Base-by-base conservation (phyloP, 441 rosid genomes). In the Populus hybrid region DNA sequence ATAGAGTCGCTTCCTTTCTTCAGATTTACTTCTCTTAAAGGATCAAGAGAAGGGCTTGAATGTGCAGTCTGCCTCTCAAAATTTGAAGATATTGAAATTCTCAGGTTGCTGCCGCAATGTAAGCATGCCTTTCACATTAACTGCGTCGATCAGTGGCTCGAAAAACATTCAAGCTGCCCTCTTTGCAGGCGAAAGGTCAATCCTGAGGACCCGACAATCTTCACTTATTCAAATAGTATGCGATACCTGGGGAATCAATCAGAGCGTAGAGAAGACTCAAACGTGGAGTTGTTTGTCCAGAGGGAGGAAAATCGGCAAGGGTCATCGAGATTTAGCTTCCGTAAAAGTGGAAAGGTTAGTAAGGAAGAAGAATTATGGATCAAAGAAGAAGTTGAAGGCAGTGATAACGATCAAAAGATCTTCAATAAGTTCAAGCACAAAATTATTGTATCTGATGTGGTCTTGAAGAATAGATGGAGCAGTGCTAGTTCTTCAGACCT, bases 71-170 rank as follows among this genome's bases (percentile, higher is more conserved):
- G 98, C 78, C 36, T 94, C 16, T 91, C 97, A 0, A 93, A 93
- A 67, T 95, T 95, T 75, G 99, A 95, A 38, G 97, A 94, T 16
- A 70, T 78, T 35, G 98, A 95, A n/a, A 70, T 88, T 83, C 94
- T 93, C 57, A 88, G 98, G 82, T 73, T 90, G 67, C 81, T 95
- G 73, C 99, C 99, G 26, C 86, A 88, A 18, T 95, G 99, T 72
- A 91, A 89, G 23, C 99, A 95, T 67, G 90, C 90, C 30, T 95
- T 95, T 78, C 99, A 95, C 72, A 81, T 87, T 21, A 92, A 85
- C 3, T 95, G 99, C 40, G 90, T 95, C 11, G 99, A 95, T 80
- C 89, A 92, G 91, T 95, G 99, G 99, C 92, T 95, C 67, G 94
- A 91, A 69, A 90, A 90, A 70, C 98, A 95, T 71, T 89, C 97